These are phyloP conservation scores for Paramecium caudatum DNA, from an alignment of 73 alveolate species.

Conservation along the genomic window DNA sequence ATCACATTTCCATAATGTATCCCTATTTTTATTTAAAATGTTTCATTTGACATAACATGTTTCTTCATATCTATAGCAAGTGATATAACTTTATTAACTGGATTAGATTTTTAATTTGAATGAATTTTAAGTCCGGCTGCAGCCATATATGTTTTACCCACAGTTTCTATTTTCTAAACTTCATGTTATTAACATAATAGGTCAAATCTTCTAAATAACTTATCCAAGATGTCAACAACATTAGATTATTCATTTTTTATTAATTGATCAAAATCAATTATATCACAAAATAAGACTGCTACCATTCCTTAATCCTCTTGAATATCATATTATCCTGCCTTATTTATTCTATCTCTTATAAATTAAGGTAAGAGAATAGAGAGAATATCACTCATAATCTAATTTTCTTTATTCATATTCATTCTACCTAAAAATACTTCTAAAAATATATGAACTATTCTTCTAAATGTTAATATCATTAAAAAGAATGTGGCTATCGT, in stretches of 20 bases:
- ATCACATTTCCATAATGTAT: conserved; percentile 63
- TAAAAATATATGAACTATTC: conserved; percentile 25
- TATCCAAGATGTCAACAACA: conserved; percentile 83
- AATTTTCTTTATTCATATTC: conserved; percentile 67
- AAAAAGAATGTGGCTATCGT: background rate
- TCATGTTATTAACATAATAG: conserved; percentile 80
- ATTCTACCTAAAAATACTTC: conserved; percentile 36
- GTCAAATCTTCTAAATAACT: conserved; percentile 85
- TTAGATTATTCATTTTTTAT: conserved; percentile 63
- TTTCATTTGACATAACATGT: conserved; percentile 15
- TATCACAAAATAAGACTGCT: conserved; percentile 86
- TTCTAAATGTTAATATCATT: background rate
- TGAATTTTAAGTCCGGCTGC: conserved; percentile 86
- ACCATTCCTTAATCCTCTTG: conserved; percentile 89
- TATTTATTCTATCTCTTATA: conserved; percentile 69
- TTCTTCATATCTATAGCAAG: conserved; percentile 59
- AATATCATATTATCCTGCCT: conserved; percentile 82
- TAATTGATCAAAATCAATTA: conserved; percentile 82
- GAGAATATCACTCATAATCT: conserved; percentile 48
- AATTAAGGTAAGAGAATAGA: conserved; percentile 73
- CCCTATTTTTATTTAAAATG: conserved; percentile 20
- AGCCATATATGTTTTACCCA: conserved; percentile 91
- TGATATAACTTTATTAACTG: conserved; percentile 37
- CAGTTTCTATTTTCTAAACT: conserved; percentile 85
- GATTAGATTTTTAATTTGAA: conserved; percentile 74